Base-by-base conservation (phyloP, 2,329 filamentous ascomycete species). In the Alternaria panax region DNA sequence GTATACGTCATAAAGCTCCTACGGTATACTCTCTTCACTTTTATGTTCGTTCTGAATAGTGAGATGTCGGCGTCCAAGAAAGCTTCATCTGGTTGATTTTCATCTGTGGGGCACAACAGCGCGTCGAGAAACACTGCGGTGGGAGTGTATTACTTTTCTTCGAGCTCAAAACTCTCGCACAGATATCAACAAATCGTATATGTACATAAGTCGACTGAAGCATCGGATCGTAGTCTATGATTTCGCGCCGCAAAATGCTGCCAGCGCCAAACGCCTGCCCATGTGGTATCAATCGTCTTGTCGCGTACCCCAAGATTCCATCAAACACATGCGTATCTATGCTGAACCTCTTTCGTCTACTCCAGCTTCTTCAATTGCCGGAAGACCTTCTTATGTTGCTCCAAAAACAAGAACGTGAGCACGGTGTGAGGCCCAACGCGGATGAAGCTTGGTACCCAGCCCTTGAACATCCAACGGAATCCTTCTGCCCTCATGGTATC, bases 371-470 rank as follows among this genome's bases (percentile, higher is more conserved):
- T 72, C n/a, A 72, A 46, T 48, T 72, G 57, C 42, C 82, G 84
- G 79, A 92, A 96, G 25, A 88, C 77, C 78, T 90, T 92, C 81
- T 93, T 92, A 79, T 96, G 92, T 76, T 92, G 88, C 77, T 96
- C 92, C 73, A 96, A 77, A 77, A 95, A 93, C 72, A 96, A 76
- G 77, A 96, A 93, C 34, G 92, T 96, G 69, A 90, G 90, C 61
- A 96, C 91, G 7, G 92, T 96, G 81, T 96, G 92, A 34, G 87
- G 87, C 2, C 87, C 87, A 20, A 90, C 75, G 7, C 87, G 82
- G 57, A 89, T 87, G 66, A 90, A 90, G 73, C 87, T 89, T n/a
- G 92, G 92, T 46, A 93, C 88, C 92, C 92, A 96, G 61, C 92
- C 92, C 78, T 92, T 91, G 80, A 96, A 96, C 85, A 94, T 89